Evolutionary conservation across 768 basidiomycete genomes (phyloP), one percentile per base, ranked within the genome.

Genomic region (Rubroboletus satanas): DNA sequence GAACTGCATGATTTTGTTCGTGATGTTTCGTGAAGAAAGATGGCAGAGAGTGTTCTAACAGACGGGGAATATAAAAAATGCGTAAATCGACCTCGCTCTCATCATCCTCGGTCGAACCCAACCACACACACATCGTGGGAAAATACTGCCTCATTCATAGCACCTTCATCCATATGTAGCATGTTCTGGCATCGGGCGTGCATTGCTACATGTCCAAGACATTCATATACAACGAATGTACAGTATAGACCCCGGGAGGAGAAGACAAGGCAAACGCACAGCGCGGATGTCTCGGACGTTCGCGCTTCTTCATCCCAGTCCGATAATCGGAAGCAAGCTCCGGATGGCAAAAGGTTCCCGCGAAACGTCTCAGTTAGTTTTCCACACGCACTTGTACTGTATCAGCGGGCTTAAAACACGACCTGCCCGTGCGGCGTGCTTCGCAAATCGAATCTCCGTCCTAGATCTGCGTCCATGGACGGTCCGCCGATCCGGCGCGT

Each of bases 1-100:
- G 62, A 88, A 89, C 4, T 75, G 67, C 79, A 82, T 80, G 7
- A 52, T 52, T 38, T 3, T 33, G 1, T 60, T 67, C 66, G 68
- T 67, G 32, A 56, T 45, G 55, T 52, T 51, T 69, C 67, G 59
- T 69, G 54, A 69, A 52, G 32, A 21, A 47, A 23, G 41, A 49
- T 29, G 36, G 51, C 0, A 43, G 35, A 38, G 5, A 46, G 32
- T 33, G 17, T 39, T 21, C 21, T 21, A 21, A 42, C 26, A 21
- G 38, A 26, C 7, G 8, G 32, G 2, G 23, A 11, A 26, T 6
- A 43, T 33, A 21, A 15, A n/a, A 14, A 26, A 17, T 10, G 18
- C 5, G 42, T 41, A n/a, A 23, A 55, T 42, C 38, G 8, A 43
- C 42, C 5, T 15, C 3, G 21, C 3, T 10, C 21, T 17, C 7